Evolutionary conservation across 805 yeast genomes (phyloP), one percentile per base, ranked within the genome.

Genomic region (Starmerella gropengiesseri): DNA sequence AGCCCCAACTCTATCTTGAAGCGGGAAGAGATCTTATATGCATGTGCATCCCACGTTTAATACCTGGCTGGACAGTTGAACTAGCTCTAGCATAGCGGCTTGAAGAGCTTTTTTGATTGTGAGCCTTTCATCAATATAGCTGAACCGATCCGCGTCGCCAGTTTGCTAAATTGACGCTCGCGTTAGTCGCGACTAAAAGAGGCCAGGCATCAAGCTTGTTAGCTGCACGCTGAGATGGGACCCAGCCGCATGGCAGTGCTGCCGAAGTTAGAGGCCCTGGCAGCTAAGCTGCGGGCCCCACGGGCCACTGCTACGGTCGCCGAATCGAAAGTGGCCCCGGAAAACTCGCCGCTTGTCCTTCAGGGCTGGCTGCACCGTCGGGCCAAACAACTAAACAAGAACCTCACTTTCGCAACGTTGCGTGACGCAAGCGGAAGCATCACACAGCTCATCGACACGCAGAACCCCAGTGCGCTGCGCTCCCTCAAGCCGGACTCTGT

Each of bases 331-430:
- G 27, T 31, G 2, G 8, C 12, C 11, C 14, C 2, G 5, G 19
- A 23, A 13, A 17, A 31, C 19, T 14, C 30, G 37, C 45, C 46
- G 3, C 51, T 59, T 12, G 71, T 80, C 2, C 50, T 89, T 7
- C 75, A 83, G 49, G 97, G 98, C 0, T 91, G 95, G 85, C 71
- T 89, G 14, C 76, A 84, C 54, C 67, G 72, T 18, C 77, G 78
- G 50, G 91, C 95, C 0, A 70, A 79, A 41, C 74, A 75, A 41
- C 64, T 82, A 41, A 77, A 89, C 3, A 76, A 75, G 40, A 62
- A 62, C 9, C 64, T 83, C 37, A 69, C 74, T 1, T 89, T 91
- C 65, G 91, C 81, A 2, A 74, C 71, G 21, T 61, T 89, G 12
- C 68, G 97, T 48, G 97, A 87, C 57, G 56, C 66, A 25, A 65